Percentiles rank a stretch among this genome's conserved stretches.
Conservation (phyloP, 495 filamentous ascomycete species). For the Penicillium tannophilum region DNA sequence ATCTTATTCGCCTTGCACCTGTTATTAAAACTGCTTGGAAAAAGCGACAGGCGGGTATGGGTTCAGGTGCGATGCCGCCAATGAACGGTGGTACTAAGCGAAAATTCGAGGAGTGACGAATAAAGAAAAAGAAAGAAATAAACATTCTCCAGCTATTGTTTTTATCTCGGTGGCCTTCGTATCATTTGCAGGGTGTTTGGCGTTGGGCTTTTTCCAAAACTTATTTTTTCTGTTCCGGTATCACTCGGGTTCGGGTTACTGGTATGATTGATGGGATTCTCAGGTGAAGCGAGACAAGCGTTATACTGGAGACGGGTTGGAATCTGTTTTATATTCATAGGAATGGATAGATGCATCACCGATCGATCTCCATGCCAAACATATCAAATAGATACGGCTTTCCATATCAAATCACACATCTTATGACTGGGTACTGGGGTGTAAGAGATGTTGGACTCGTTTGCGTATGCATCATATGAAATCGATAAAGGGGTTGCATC, state of each 20-base stretch:
- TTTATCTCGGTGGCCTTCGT: conserved; percentile 12
- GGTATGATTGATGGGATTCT: no score
- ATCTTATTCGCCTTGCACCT: conserved; percentile 64
- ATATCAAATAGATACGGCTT: background rate
- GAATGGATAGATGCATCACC: no score
- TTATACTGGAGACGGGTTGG: background rate
- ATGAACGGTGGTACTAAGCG: conserved; percentile 47
- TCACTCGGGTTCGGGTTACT: no score
- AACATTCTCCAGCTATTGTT: conserved; percentile 11
- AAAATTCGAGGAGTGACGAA: conserved; percentile 49
- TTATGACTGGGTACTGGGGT: no score
- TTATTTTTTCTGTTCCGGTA: background rate
- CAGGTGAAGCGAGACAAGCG: background rate
- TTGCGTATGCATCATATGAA: background rate
- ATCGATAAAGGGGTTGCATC: no score
- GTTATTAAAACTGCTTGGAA: conserved; percentile 77
- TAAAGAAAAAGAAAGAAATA: conserved; percentile 15
- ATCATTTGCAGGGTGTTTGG: conserved; percentile 28
- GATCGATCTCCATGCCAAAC: no score
- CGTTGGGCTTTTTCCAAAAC: conserved; percentile 4
- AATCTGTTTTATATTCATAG: background rate
- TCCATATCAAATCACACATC: background rate
- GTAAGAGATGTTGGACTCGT: background rate
- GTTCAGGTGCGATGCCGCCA: conserved; percentile 22
- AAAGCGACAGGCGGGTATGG: conserved; percentile 42